Base-by-base conservation (phyloP, 2,329 filamentous ascomycete genomes). In the Xylariaceae sp. region DNA sequence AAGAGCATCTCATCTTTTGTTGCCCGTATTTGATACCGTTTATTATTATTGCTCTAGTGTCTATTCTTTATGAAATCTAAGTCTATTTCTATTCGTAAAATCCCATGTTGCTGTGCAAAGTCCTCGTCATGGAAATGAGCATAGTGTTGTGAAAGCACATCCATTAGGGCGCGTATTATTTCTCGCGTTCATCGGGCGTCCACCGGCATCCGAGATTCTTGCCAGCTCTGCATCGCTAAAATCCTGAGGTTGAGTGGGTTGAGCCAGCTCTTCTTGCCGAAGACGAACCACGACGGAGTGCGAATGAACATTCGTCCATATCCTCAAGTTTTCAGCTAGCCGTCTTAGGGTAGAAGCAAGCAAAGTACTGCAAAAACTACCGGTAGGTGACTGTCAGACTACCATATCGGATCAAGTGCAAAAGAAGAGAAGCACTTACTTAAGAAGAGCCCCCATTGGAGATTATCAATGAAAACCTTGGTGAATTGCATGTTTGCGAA, bases 301-400 rank as follows among this genome's bases (percentile, higher is more conserved):
- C 66, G 65, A 31, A 70, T 69, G 56, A 76, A 77, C 36, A 77
- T 76, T 76, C 69, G 58, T 81, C 78, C 67, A 81, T 80, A 40
- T 81, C 78, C 69, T 88, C 85, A 14, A 87, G 74, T 6, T 76
- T 81, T 3, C 79, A 75, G 52, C 65, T 61, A 62, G 76, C 71
- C 0, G 78, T 79, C 58, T 80, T 78, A 0, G 77, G 76, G 47
- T 80, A 79, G 53, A 80, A 74, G 53, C 76, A 72, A 56, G 11
- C 66, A 69, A 8, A 70, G 58, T 8, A 65, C 51, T 7, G 60
- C 62, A 23, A 71, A 71, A 37, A 72, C 69, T 71, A 19, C n/a
- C n/a, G 8, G 36, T 14, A 49, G n/a, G 12, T 16, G 29, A 2
- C 8, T 26, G 49, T 65, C 9, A 54, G 58, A 31, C 2, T 16